These are phyloP conservation scores for Neopestalotiopsis sp. DNA, from an alignment of 2,329 filamentous ascomycete species.

Conservation along the genomic window DNA sequence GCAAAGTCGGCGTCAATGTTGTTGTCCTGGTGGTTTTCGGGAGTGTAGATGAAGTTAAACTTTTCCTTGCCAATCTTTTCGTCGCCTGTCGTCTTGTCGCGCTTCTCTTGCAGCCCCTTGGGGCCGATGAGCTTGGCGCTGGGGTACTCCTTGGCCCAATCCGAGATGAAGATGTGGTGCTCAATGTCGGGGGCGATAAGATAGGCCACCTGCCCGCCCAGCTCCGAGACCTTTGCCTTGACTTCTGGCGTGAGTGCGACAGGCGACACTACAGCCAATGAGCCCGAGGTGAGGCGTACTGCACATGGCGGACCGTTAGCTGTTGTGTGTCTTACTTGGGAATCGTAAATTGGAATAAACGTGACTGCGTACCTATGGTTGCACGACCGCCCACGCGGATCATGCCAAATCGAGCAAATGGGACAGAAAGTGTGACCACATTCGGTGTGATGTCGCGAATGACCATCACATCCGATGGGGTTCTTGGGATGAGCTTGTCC, in stretches of 20 bases:
- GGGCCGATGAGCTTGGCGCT: conserved; percentile 81
- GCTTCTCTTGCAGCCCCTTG: conserved; percentile 83
- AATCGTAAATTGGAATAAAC: not conserved
- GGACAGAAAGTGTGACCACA: conserved; percentile 79
- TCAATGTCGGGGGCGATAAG: conserved; percentile 88
- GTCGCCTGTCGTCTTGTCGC: conserved; percentile 61
- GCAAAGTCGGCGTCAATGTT: conserved; percentile 81
- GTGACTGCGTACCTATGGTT: conserved; percentile 70
- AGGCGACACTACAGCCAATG: conserved; percentile 89
- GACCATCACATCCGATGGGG: conserved; percentile 86
- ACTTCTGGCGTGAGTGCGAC: conserved; percentile 82
- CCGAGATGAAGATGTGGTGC: conserved; percentile 91
- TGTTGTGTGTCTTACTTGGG: not conserved
- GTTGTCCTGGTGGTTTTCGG: conserved; percentile 54
- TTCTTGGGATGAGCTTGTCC: conserved; percentile 67
- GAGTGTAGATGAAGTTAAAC: conserved; percentile 73
- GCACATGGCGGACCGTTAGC: conserved; percentile 3
- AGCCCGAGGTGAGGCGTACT: conserved; percentile 81
- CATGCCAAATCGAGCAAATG: conserved; percentile 81
- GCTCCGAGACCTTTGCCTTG: conserved; percentile 64
- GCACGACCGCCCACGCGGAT: conserved; percentile 86
- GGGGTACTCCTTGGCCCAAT: conserved; percentile 84
- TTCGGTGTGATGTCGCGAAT: conserved; percentile 84
- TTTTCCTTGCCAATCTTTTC: conserved; percentile 58
- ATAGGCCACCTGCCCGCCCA: conserved; percentile 78